Percentiles rank a stretch among this genome's conserved stretches.
Evolutionary conservation across 306 rosid genomes (phyloP).

Genomic region (Mimosa bimucronata): DNA sequence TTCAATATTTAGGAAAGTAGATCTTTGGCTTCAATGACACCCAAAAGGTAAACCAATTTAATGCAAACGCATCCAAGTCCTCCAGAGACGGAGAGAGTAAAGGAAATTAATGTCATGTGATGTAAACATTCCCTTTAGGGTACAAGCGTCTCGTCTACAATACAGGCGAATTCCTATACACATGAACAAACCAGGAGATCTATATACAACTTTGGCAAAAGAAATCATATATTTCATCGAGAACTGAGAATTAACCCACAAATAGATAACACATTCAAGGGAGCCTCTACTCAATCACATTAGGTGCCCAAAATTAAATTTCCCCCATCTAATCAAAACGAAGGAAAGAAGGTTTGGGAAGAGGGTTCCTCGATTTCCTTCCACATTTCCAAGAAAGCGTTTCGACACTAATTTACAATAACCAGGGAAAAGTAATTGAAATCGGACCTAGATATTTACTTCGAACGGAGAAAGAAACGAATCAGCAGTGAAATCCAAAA

Average conservation of each 20-base stretch:
- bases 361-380: not conserved
- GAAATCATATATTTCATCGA: conserved; percentile 8
- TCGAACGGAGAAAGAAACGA: conserved; percentile 12
- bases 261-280: not conserved
- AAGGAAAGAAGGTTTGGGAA: conserved; percentile 11
- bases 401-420: conserved; percentile 9
- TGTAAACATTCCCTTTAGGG: not conserved
- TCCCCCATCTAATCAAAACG: not conserved
- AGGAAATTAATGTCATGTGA: conserved; percentile 19
- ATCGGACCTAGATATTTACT: not conserved
- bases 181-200: conserved; percentile 39
- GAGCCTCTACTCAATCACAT: conserved; percentile 10
- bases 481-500: no score
- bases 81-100: not conserved
- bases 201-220: not conserved
- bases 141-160: conserved; percentile 5
- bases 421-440: conserved; percentile 32
- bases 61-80: not conserved
- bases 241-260: conserved; percentile 6
- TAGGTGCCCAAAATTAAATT: conserved; percentile 20
- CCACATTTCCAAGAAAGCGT: conserved; percentile 6
- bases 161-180: not conserved
- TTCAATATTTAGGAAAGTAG: not conserved
- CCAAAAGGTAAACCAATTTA: not conserved
- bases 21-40: not conserved